Base-by-base conservation (phyloP, 129 eudicot species). In the Tagetes patula region DNA sequence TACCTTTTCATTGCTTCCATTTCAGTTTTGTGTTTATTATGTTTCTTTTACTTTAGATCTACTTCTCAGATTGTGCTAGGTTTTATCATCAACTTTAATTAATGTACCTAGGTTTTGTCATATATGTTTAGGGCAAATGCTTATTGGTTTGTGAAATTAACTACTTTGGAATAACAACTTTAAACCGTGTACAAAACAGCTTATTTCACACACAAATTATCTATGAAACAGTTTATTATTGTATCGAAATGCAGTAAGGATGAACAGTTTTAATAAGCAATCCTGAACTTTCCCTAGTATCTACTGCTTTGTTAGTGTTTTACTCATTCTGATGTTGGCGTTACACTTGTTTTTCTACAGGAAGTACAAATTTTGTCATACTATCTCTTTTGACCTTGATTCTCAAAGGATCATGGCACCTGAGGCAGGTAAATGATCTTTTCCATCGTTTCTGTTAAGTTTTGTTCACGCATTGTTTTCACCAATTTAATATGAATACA, bases 291-390 rank as follows among this genome's bases (percentile, higher is more conserved):
- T 2, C 36, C n/a, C 63, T 31, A 56, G 31, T 7, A 2, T 8
- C 3, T 56, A 9, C 41, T 9, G 33, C 41, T 59, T 59, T 59
- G 41, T 59, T 33, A 34, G 8, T 0, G 9, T 12, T 36, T 2
- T 27, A 33, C 43, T 69, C 13, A 0, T 31, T 68, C 42, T 68
- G 14, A 55, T 45, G 13, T 9, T 52, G 11, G 20, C 13, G 7
- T 50, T 65, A 30, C 62, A 4, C 33, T 62, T 63, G 34, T 41
- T 61, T 80, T 55, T 39, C 39, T 54, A 67, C 92, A 95, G 99
- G 99, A 79, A 83, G 99, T 68, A 90, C 99, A 52, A 95, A 95
- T 84, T 95, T 95, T 72, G 84, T 95, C 62, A 90, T 95, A 77
- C 78, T 95, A 61, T 83, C 96, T 61, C 72, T 88, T 32, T 71